Base-by-base conservation (phyloP, 345 rosid species). In the Aurinia saxatilis region DNA sequence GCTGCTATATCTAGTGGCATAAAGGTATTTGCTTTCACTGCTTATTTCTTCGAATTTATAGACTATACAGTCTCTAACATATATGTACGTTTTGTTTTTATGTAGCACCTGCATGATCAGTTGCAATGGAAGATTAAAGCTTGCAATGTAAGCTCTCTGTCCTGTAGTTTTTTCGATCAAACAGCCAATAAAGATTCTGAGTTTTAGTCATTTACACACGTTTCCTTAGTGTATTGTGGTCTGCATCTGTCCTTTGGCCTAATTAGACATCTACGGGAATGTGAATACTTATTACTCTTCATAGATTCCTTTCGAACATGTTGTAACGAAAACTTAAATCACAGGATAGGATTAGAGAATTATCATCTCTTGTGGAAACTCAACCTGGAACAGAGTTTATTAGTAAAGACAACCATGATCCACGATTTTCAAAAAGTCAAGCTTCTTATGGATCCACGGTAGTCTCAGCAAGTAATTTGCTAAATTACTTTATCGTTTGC, bases 41-140 rank as follows among this genome's bases (percentile, higher is more conserved):
- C 34, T 29, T 60, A 37, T 72, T 50, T 52, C 44, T 46, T 37
- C 45, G 36, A 18, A 13, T 21, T 19, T n/a, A 46, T 9, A 38
- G 21, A 31, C 58, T 21, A 19, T 13, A 7, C 14, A 19, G 19
- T 53, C 50, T 45, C 14, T 2, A 29, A 46, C 29, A 15, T 51
- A 12, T 60, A 27, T 49, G 13, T 29, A 1, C 3, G 44, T 23
- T 71, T 27, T 68, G 14, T 53, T 50, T 15, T 2, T 73, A 10
- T 73, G 76, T 79, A 93, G 99, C 77, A 53, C 25, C 82, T 93
- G 48, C 85, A 93, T 67, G 97, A 87, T 73, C 83, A 93, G 57
- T 66, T 93, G 69, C 86, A 81, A 67, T 84, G 87, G 91, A 84
- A 90, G 86, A 86, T 87, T 73, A 78, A 80, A 72, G 74, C 80